Conservation (phyloP, 805 yeast genomes). For the Naumovozyma dairenensis region DNA sequence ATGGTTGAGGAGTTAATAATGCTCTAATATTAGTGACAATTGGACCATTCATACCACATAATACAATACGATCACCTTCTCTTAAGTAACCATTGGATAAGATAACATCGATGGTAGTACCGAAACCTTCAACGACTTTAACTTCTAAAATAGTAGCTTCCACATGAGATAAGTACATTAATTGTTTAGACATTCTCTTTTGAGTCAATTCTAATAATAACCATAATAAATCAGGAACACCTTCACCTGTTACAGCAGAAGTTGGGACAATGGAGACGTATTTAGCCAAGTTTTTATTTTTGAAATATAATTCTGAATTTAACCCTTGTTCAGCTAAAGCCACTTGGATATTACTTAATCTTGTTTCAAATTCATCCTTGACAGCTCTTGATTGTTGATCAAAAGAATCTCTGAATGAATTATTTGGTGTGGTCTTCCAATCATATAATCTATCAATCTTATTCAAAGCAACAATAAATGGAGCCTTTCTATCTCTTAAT, state of each 20-base stretch:
- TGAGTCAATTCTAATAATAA: slow-evolving; percentile 90
- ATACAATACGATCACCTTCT: slow-evolving; percentile 91
- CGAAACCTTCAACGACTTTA: slow-evolving; percentile 95
- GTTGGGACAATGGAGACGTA: slow-evolving; percentile 96
- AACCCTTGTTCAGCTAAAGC: slow-evolving; percentile 96
- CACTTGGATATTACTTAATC: slow-evolving; percentile 75
- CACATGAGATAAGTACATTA: slow-evolving; percentile 81
- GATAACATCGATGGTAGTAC: slow-evolving; percentile 96
- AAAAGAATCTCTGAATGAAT: slow-evolving; percentile 91
- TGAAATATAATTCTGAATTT: slow-evolving; percentile 92
- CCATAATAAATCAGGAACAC: slow-evolving; percentile 98
- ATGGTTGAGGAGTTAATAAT: slow-evolving; percentile 91
- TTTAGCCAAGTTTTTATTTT: slow-evolving; percentile 86
- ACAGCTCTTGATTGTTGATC: slow-evolving; percentile 75
- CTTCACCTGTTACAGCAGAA: slow-evolving; percentile 98
- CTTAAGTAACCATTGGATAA: slow-evolving; percentile 90
- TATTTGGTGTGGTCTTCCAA: slow-evolving; percentile 86
- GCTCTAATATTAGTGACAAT: slow-evolving; percentile 95
- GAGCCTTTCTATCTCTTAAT: slow-evolving; percentile 94
- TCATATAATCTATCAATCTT: slow-evolving; percentile 95
- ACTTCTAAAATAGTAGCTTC: slow-evolving; percentile 97
- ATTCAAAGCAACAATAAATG: slow-evolving; percentile 93
- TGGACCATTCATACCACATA: slow-evolving; percentile 98
- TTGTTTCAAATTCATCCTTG: slow-evolving; percentile 82
- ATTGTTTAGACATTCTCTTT: slow-evolving; percentile 97